phyloP scores from a whole-genome alignment of 2,329 filamentous ascomycete species.

The Berkeleyomyces rouxiae region DNA sequence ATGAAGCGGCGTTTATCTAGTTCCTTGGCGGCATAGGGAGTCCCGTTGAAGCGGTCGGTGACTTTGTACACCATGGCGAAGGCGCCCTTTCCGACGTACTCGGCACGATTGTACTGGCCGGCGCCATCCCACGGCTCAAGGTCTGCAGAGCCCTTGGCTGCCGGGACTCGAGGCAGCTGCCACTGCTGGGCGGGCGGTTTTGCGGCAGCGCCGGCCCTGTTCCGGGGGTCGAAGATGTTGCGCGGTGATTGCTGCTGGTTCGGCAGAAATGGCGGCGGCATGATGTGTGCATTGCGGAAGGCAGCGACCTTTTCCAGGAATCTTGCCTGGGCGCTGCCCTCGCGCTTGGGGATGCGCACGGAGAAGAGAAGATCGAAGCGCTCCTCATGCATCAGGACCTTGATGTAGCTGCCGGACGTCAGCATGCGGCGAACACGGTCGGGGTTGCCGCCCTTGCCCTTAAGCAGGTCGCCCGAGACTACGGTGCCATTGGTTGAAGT shows the following conservation, averaged over 20 bases:
- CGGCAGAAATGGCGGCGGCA: slow-evolving; percentile 6
- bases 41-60: slow-evolving; percentile 68
- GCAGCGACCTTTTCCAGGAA: slow-evolving; percentile 53
- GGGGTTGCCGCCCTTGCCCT: slow-evolving; percentile 22
- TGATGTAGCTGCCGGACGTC: slow-evolving; percentile 54
- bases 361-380: slow-evolving; percentile 56
- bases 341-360: slow-evolving; percentile 65
- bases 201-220: background rate
- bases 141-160: slow-evolving; percentile 27
- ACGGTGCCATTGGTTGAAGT: slow-evolving; percentile 90
- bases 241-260: background rate
- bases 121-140: slow-evolving; percentile 55
- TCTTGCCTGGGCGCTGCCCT: slow-evolving; percentile 44
- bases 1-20: slow-evolving; percentile 85
- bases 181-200: background rate
- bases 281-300: slow-evolving; percentile 30
- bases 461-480: slow-evolving; percentile 58
- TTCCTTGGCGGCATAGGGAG: slow-evolving; percentile 81
- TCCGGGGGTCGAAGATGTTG: slow-evolving; percentile 1
- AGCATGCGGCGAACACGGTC: slow-evolving; percentile 42
- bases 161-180: slow-evolving; percentile 1
- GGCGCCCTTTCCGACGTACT: slow-evolving; percentile 75
- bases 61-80: slow-evolving; percentile 90
- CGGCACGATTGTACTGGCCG: slow-evolving; percentile 65
- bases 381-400: slow-evolving; percentile 41